Base-by-base conservation (phyloP, 1,284 basidiomycete genomes). In the Microbotryum intermedium region DNA sequence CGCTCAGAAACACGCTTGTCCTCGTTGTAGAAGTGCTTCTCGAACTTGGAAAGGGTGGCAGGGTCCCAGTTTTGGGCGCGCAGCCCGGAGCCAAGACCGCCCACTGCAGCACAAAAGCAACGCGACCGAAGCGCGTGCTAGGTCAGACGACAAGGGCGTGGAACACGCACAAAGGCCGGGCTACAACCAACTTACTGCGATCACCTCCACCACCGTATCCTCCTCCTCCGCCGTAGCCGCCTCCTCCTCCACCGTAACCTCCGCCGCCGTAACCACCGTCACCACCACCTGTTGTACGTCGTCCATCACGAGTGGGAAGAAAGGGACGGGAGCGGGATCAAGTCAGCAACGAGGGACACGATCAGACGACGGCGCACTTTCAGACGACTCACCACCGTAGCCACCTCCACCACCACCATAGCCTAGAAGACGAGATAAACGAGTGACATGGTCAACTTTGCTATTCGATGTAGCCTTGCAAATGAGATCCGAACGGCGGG, bases 21-120 rank as follows among this genome's bases (percentile, higher is more conserved):
- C 76, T 99, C 92, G 61, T 55, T 50, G 77, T 99, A 99, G 74
- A 99, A 99, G 81, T 97, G 97, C 79, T 93, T 93, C 67, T 76
- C 76, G 65, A 75, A 76, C 44, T 82, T 85, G 72, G 85, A 81
- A 60, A 97, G 80, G 65, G 85, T 83, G 50, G 77, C 77, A 53
- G 77, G 71, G 67, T 74, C 72, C 94, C 94, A 98, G 79, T 97
- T 89, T 67, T 95, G 85, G 62, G 80, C 81, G 66, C 84, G 84
- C 55, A 98, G 82, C 56, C 86, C 83, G 57, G 86, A 84, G 50
- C 95, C 94, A 52, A 98, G 83, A 74, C 80, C 82, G 69, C 80
- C 78, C 88, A 93, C 92, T 67, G 55, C 13, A n/a, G n/a, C n/a
- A 8, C 16, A 23, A n/a, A 7, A 30, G 5, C 9, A 23, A 21